Base-by-base conservation (phyloP, 306 rosid species). In the Pyrus bretschneideri region DNA sequence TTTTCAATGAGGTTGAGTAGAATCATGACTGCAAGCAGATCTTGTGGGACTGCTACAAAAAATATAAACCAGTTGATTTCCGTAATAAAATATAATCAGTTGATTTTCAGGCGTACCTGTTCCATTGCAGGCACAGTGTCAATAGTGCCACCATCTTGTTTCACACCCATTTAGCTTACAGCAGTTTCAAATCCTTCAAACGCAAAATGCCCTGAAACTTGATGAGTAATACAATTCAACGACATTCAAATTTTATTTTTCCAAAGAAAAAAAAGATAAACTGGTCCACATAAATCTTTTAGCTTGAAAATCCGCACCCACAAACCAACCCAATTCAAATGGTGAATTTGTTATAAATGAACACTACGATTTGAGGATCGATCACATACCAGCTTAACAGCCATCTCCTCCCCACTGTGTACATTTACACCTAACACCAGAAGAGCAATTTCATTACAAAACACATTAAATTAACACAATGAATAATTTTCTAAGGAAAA, bases 361-460 rank as follows among this genome's bases (percentile, higher is more conserved):
- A 52, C 22, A 52, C 18, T 29, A 63, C 27, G 65, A 45, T 19
- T 59, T 45, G 38, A 69, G 63, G 18, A 63, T 79, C 25, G 1
- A 85, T 76, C 73, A 87, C 93, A 77, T 91, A 96, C 99, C 93
- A 96, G 91, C 91, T 96, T 96, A 73, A 92, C 91, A 78, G 99
- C 99, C 73, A 93, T 97, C 89, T 96, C 99, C 85, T 96, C 99
- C 72, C 97, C 99, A 69, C 93, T 89, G 27, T 25, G 27, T 25
- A 25, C 27, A 25, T 25, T 25, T 25, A 25, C 27, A 25, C 27
- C 27, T 25, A 25, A 25, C 27, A 25, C 27, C 27, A 25, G 27
- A 25, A 25, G 27, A 25, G 27, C 27, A 25, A 25, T 25, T 25
- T 25, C 27, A 25, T 25, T 25, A 25, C 1, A 25, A 25, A 25